These are phyloP conservation scores for Trypanosoma vivax DNA, from an alignment of 208 protist genomes.

Conservation along the genomic window DNA sequence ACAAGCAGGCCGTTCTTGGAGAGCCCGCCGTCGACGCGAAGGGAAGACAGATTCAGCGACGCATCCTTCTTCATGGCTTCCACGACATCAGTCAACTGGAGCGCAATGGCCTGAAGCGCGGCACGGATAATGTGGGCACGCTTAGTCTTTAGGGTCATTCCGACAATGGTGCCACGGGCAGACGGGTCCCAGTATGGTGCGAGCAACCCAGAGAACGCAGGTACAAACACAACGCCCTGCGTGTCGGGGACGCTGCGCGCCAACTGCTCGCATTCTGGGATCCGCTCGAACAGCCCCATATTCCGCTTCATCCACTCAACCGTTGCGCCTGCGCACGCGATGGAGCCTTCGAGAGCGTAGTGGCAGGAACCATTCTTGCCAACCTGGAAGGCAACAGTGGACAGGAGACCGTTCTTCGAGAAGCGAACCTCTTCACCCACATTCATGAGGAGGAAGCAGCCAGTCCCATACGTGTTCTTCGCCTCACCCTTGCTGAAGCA, in stretches of 20 bases:
- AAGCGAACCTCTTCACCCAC: slow-evolving; percentile 81
- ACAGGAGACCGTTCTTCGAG: slow-evolving; percentile 92
- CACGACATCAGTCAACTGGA: slow-evolving; percentile 87
- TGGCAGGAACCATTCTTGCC: slow-evolving; percentile 30
- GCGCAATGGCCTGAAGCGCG: slow-evolving; percentile 83
- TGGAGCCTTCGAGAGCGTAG: slow-evolving; percentile 89
- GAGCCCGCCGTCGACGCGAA: slow-evolving; percentile 96
- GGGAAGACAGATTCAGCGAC: slow-evolving; percentile 29
- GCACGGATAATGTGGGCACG: slow-evolving; percentile 82
- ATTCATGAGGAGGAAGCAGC: slow-evolving; percentile 97
- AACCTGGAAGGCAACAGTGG: slow-evolving; percentile 94
- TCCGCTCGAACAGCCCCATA: slow-evolving; percentile 71
- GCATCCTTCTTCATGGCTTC: slow-evolving; percentile 81
- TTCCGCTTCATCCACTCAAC: slow-evolving; percentile 94
- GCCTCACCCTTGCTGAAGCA: slow-evolving; percentile 90
- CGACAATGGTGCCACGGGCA: slow-evolving; percentile 91
- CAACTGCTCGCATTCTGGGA: slow-evolving; percentile 60
- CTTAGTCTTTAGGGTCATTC: slow-evolving; percentile 89
- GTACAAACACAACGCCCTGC: slow-evolving; percentile 94
- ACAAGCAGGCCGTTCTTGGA: slow-evolving; percentile 84
- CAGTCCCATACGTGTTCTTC: slow-evolving; percentile 98
- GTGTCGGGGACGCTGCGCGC: slow-evolving; percentile 43
- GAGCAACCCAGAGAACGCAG: slow-evolving; percentile 96
- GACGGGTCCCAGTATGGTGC: slow-evolving; percentile 95
- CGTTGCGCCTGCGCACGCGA: slow-evolving; percentile 88